Evolutionary conservation across 352 stramenopile genomes (phyloP), one percentile per base, ranked within the genome.

Genomic region (Phytophthora boehmeriae): DNA sequence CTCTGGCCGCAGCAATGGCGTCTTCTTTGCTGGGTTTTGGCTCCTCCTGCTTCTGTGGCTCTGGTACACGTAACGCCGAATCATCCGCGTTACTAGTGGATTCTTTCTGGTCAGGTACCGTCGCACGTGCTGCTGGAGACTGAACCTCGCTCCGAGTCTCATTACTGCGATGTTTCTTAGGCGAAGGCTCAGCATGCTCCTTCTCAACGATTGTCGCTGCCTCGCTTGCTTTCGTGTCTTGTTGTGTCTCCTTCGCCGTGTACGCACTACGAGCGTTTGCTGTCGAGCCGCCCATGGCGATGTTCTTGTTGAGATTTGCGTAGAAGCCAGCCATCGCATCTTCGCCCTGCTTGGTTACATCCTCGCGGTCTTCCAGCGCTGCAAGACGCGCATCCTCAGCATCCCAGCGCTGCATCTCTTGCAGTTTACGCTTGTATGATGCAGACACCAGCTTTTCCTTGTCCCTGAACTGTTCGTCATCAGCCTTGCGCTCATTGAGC

Each of bases 401-500:
- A 49, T 97, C 91, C 91, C 91, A 97, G 36, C 86, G 83, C 63
- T 93, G 80, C 64, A 92, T 79, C 54, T 97, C 91, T 71, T 92
- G 78, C n/a, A 97, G 66, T 42, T 97, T 97, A 14, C 89, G 70
- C 71, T 97, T 97, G 75, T 97, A 97, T 14, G 90, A 95, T 1
- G 87, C 84, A 9, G 91, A 97, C 5, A 97, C 76, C 36, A 97
- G 88, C 68, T 96, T 97, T 58, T 96, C 89, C 72, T 96, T 96
- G 63, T 95, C 89, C 20, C 80, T 80, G 38, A 86, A 92, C 22
- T 88, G 48, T 48, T 79, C 86, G 61, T 97, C 90, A 28, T 97
- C 90, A 44, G 78, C 71, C 48, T 88, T 74, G 30, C 88, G 75
- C 55, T 98, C 92, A 61, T 95, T 91, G 41, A 96, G 65, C 35